phyloP scores from a whole-genome alignment of 352 stramenopile genomes.

The Globisporangium sylvaticum region DNA sequence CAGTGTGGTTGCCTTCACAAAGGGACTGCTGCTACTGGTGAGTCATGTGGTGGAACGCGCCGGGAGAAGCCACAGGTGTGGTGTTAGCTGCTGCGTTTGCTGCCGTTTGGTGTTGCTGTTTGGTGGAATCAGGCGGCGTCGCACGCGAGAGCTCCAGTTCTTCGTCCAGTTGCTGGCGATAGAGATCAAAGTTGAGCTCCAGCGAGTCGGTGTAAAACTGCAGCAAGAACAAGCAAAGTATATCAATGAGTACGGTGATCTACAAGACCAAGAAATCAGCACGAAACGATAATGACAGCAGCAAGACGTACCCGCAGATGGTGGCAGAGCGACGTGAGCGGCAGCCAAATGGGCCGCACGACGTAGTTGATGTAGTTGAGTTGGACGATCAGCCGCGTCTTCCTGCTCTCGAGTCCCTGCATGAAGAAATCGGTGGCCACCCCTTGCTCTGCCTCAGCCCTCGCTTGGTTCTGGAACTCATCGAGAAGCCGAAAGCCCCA shows the following conservation, averaged over 20 bases:
- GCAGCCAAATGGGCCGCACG: conserved; percentile 65
- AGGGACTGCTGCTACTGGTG: background rate
- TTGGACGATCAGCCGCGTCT: conserved; percentile 56
- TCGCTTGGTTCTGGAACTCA: conserved; percentile 71
- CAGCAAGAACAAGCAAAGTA: background rate
- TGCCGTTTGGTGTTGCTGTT: background rate
- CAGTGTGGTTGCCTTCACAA: too few species aligned
- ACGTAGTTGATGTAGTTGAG: conserved; percentile 80
- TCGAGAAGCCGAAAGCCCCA: conserved; percentile 60
- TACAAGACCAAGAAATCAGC: conserved; percentile 2
- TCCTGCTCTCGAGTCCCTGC: conserved; percentile 49
- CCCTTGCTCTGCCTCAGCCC: conserved; percentile 42
- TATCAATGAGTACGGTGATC: background rate
- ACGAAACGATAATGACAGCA: background rate
- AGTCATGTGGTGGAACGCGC: background rate
- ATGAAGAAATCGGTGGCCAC: conserved; percentile 70
- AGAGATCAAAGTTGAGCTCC: conserved; percentile 63
- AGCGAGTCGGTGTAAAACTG: conserved; percentile 67
- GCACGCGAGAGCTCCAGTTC: conserved; percentile 12
- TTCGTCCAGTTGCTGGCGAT: conserved; percentile 39
- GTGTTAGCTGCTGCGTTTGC: background rate
- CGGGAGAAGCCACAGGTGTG: background rate
- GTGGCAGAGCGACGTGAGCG: conserved; percentile 52
- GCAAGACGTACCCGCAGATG: conserved; percentile 40
- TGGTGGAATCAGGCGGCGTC: background rate